Conservation (phyloP, 139 green algal species). For the Microglena sp. region DNA sequence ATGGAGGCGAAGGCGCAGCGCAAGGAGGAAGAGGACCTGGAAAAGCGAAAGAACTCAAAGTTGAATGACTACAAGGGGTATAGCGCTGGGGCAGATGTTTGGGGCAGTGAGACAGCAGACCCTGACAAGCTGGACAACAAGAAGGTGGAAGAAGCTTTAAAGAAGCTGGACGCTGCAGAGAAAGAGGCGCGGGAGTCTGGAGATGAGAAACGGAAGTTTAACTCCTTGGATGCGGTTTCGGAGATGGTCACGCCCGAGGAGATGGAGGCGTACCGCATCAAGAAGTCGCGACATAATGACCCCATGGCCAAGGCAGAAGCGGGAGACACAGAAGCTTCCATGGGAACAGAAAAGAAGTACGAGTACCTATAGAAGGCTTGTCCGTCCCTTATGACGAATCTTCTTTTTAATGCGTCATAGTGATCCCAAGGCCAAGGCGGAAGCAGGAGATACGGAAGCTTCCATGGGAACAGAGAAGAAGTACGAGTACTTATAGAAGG, state of each 20-base stretch:
- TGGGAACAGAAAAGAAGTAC: too few relatives aligned
- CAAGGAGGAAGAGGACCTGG: slow-evolving; percentile 24
- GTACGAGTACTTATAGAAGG: too few relatives aligned
- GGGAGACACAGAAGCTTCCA: too few relatives aligned
- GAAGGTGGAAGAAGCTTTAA: slow-evolving; percentile 18
- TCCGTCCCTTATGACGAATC: too few relatives aligned
- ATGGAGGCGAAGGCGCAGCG: slow-evolving; percentile 40
- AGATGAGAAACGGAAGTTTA: slow-evolving; percentile 79
- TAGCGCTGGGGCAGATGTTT: slow-evolving; percentile 14
- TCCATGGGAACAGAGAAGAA: too few relatives aligned
- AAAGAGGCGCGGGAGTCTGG: slow-evolving; percentile 37
- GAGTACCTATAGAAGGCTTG: too few relatives aligned
- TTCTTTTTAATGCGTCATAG: too few relatives aligned
- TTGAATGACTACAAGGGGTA: slow-evolving; percentile 28
- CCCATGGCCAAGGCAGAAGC: slow-evolving; percentile 7
- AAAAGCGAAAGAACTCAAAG: slow-evolving; percentile 29
- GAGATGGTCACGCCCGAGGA: slow-evolving; percentile 79
- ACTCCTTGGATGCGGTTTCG: slow-evolving; percentile 41
- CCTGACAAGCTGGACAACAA: slow-evolving; percentile 13
- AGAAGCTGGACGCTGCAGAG: slow-evolving; percentile 38
- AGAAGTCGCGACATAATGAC: slow-evolving; percentile 23
- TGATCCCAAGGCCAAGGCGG: too few relatives aligned
- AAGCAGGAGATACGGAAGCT: too few relatives aligned
- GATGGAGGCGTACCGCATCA: slow-evolving; percentile 91
- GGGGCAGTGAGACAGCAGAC: slow-evolving; percentile 35